Conservation (phyloP, 805 yeast genomes). For the Ogataea dorogensis region DNA sequence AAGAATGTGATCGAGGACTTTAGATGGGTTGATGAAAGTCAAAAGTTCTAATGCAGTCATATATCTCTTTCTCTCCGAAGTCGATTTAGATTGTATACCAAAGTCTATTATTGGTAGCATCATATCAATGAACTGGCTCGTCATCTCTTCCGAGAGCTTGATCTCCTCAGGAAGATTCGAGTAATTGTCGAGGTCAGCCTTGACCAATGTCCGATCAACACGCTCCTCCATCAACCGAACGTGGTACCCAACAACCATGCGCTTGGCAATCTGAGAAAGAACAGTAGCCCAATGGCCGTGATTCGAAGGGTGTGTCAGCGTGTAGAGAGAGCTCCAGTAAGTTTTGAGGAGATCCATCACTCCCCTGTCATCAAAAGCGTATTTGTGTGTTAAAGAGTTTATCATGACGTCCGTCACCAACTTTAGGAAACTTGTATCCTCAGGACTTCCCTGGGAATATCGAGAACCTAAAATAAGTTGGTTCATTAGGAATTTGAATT, state of each 20-base stretch:
- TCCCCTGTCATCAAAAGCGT: conserved; percentile 40
- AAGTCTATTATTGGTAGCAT: conserved; percentile 55
- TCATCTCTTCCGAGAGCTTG: conserved; percentile 26
- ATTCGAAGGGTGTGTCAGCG: conserved; percentile 91
- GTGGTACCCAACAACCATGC: conserved; percentile 59
- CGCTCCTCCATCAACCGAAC: conserved; percentile 53
- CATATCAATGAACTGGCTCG: conserved; percentile 31
- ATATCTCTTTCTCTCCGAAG: conserved; percentile 53
- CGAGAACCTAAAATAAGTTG: conserved; percentile 39
- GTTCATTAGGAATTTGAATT: conserved; percentile 59
- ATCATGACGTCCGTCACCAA: conserved; percentile 46
- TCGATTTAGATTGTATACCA: conserved; percentile 78
- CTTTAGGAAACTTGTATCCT: conserved; percentile 27
- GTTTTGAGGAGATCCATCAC: conserved; percentile 52
- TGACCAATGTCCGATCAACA: conserved; percentile 32
- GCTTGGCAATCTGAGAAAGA: conserved; percentile 62
- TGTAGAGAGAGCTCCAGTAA: conserved; percentile 65
- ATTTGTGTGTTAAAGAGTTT: conserved; percentile 57
- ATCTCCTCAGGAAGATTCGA: conserved; percentile 24
- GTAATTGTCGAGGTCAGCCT: conserved; percentile 22
- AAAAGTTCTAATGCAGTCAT: conserved; percentile 60
- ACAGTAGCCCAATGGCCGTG: conserved; percentile 82
- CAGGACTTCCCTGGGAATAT: conserved; percentile 23
- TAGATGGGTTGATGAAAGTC: conserved; percentile 57
- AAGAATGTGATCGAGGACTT: conserved; percentile 52